Conservation (phyloP, 768 basidiomycete genomes). For the Paxillus rubicundulus region DNA sequence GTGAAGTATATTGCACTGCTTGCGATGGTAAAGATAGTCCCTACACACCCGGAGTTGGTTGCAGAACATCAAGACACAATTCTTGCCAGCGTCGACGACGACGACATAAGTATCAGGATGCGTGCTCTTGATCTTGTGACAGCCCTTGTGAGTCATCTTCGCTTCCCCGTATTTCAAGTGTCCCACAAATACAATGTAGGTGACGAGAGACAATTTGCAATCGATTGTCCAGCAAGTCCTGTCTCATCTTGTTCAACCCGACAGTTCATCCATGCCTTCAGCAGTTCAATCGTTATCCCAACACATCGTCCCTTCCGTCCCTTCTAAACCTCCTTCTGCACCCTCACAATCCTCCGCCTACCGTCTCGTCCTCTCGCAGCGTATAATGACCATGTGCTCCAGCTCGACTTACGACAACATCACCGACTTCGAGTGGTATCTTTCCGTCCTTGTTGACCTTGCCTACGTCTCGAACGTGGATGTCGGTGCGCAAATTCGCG, state of each 20-base stretch:
- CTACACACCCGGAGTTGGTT: constrained; percentile 84
- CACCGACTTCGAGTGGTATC: constrained; percentile 95
- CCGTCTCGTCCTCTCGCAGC: constrained; percentile 75
- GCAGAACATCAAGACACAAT: constrained; percentile 92
- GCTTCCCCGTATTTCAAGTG: background rate
- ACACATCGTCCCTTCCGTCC: constrained; percentile 44
- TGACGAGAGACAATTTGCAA: constrained; percentile 79
- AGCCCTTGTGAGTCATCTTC: constrained; percentile 67
- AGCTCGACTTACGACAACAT: constrained; percentile 83
- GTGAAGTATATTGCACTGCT: constrained; percentile 97
- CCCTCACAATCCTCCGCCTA: constrained; percentile 81
- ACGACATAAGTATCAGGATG: constrained; percentile 95
- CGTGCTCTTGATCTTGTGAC: constrained; percentile 91
- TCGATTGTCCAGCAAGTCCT: constrained; percentile 88
- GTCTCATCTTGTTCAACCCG: constrained; percentile 72
- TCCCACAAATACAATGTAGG: constrained; percentile 43
- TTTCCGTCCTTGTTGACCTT: constrained; percentile 90
- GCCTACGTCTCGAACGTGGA: constrained; percentile 83
- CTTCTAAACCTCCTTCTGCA: constrained; percentile 38
- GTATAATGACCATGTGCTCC: constrained; percentile 85
- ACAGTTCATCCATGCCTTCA: constrained; percentile 51
- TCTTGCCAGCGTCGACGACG: constrained; percentile 83
- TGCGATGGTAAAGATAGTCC: constrained; percentile 94
- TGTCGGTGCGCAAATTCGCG: constrained; percentile 73
- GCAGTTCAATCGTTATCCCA: constrained; percentile 54